Conservation (phyloP, 352 stramenopile genomes). For the Pythium sp. region DNA sequence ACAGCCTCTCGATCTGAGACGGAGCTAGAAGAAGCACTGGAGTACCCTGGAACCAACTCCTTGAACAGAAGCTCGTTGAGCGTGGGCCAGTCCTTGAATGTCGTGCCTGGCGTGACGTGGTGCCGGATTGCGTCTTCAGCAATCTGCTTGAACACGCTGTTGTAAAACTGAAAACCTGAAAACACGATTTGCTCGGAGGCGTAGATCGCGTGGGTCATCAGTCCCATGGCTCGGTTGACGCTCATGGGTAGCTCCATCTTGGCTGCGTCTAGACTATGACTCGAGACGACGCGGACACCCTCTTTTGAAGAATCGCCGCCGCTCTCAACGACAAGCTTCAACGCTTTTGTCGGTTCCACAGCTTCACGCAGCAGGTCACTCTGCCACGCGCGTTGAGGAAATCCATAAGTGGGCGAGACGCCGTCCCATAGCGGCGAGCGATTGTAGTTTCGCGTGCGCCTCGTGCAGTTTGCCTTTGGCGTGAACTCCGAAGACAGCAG, state of each 20-base stretch:
- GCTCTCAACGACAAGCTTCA: not conserved
- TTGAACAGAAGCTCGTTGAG: slow-evolving; percentile 4
- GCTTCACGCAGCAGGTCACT: not conserved
- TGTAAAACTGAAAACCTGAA: not conserved
- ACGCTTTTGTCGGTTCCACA: not conserved
- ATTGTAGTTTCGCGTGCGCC: not conserved
- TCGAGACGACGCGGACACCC: not conserved
- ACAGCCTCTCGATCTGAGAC: not conserved
- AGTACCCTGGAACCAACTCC: not conserved
- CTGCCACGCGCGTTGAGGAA: slow-evolving; percentile 4
- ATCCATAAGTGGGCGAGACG: not conserved
- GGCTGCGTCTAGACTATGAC: not conserved
- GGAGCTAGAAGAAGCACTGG: too few species aligned
- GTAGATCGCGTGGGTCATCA: slow-evolving; percentile 2
- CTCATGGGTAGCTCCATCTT: slow-evolving; percentile 6
- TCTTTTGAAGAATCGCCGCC: not conserved
- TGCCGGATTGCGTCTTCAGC: not conserved
- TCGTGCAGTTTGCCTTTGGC: not conserved
- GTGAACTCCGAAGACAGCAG: not conserved
- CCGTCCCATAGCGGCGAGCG: not conserved
- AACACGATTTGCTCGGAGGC: slow-evolving; percentile 3
- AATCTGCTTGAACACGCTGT: not conserved
- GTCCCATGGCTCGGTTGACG: not conserved
- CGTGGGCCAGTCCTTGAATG: not conserved
- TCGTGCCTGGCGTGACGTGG: not conserved